A percentile compares a stretch with the other conserved stretches of the same genome.
These are phyloP conservation scores for Beauveria varroae DNA, from an alignment of 2,329 filamentous ascomycete genomes.

Conservation along the genomic window DNA sequence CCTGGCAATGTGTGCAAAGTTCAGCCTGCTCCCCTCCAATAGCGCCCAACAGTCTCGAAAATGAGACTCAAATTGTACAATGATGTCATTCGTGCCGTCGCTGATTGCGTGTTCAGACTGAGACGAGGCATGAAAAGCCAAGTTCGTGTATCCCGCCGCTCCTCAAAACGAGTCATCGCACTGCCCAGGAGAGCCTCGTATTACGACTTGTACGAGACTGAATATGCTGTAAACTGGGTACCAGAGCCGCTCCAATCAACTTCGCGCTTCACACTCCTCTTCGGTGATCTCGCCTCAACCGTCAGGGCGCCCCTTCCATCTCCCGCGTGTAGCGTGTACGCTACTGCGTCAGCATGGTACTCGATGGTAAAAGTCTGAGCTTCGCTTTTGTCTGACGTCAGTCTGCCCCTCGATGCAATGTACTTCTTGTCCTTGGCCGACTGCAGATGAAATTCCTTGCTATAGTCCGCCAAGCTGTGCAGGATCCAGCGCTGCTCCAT, in stretches of 20 bases:
- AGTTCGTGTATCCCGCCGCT: not conserved
- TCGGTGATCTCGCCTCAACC: not conserved
- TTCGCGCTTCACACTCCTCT: not conserved
- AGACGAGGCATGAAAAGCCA: not conserved
- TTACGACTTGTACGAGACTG: conserved; percentile 5
- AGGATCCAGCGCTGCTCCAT: conserved; percentile 42
- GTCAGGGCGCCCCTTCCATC: not conserved
- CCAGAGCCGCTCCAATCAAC: not conserved
- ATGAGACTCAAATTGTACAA: not conserved
- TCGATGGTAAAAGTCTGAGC: conserved; percentile 2
- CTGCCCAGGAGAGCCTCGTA: too few species aligned
- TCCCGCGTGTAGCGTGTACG: not conserved
- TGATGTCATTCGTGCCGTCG: not conserved
- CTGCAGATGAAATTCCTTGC: conserved; percentile 17
- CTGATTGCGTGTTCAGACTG: not conserved
- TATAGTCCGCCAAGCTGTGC: conserved; percentile 23
- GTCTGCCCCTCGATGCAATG: conserved; percentile 9
- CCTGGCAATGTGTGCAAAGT: not conserved
- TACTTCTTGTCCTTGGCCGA: conserved; percentile 22
- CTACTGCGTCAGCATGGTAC: not conserved
- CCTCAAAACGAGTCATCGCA: not conserved
- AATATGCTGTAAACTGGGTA: not conserved
- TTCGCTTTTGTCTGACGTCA: conserved; percentile 6
- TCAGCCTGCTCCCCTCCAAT: not conserved
- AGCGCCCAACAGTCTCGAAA: not conserved